Conservation (phyloP, 2,329 filamentous ascomycete genomes). For the Penicillium freii region DNA sequence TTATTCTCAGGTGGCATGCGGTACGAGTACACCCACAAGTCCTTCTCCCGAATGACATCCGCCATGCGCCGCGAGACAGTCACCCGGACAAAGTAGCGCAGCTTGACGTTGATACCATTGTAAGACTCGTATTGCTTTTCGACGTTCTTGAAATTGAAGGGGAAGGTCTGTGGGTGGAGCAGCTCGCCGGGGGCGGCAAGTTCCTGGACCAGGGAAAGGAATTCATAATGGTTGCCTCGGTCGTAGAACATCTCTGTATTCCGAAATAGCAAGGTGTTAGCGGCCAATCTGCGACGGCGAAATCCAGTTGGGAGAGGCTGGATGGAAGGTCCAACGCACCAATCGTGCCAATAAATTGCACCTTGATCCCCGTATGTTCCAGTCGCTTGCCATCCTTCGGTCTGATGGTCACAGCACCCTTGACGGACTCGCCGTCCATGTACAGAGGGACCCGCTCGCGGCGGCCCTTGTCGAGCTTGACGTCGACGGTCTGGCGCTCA, state of each 20-base stretch:
- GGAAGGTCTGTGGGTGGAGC: constrained; percentile 96
- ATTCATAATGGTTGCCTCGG: constrained; percentile 98
- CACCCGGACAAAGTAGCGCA: constrained; percentile 96
- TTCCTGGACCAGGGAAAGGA: constrained; percentile 94
- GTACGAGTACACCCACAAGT: constrained; percentile 99
- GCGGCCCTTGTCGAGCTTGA: constrained; percentile 97
- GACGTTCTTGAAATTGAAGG: constrained; percentile 99
- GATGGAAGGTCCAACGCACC: constrained; percentile 44
- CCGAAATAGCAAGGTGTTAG: constrained; percentile 1
- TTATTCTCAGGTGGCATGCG: constrained; percentile 97
- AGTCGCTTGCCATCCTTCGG: constrained; percentile 97
- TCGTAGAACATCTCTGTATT: constrained; percentile 96
- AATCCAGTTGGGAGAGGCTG: background rate
- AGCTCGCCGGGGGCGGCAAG: constrained; percentile 95
- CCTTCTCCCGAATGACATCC: constrained; percentile 97
- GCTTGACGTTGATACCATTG: constrained; percentile 98
- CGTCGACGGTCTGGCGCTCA: constrained; percentile 90
- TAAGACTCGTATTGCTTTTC: constrained; percentile 99
- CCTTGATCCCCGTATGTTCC: constrained; percentile 98
- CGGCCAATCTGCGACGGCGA: background rate
- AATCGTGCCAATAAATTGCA: constrained; percentile 98
- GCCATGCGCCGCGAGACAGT: constrained; percentile 96
- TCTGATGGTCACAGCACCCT: constrained; percentile 88
- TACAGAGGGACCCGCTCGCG: constrained; percentile 96
- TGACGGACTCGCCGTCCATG: constrained; percentile 97